Evolutionary conservation across 164 flowering plant species (phyloP).

Genomic region (Vitis rotundifolia): DNA sequence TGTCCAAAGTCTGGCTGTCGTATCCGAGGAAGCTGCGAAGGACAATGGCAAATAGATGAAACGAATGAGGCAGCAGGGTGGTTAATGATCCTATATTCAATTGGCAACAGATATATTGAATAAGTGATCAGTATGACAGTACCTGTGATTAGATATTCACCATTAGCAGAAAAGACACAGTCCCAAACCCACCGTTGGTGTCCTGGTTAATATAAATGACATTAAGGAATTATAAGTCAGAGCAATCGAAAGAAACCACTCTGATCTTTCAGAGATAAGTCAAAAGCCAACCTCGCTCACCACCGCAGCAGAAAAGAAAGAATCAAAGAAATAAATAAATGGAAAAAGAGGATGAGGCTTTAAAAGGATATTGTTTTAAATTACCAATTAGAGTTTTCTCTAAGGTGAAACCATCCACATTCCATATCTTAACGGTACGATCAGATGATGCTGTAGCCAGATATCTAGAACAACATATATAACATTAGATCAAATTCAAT

Average conservation of each 20-base stretch:
- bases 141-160: slow-evolving; percentile 96
- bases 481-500: background rate
- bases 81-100: no score
- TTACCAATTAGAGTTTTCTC: slow-evolving; percentile 81
- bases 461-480: slow-evolving; percentile 44
- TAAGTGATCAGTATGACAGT: slow-evolving; percentile 8
- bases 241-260: no score
- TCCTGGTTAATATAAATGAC: slow-evolving; percentile 41
- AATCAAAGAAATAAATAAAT: no score
- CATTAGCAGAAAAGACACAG: slow-evolving; percentile 93
- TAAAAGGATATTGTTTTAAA: no score
- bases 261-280: no score
- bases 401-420: slow-evolving; percentile 89
- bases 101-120: no score
- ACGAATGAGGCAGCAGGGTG: no score
- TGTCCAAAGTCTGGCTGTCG: slow-evolving; percentile 85
- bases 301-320: no score
- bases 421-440: slow-evolving; percentile 95
- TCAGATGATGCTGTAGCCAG: slow-evolving; percentile 97
- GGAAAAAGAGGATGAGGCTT: background rate
- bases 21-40: slow-evolving; percentile 82
- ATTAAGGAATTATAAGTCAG: background rate
- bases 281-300: no score
- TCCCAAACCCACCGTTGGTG: slow-evolving; percentile 99
- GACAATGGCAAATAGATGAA: background rate